Percentiles rank a stretch among this genome's conserved stretches.
Evolutionary conservation across 306 rosid species (phyloP).

Genomic region (Quercus parvula): DNA sequence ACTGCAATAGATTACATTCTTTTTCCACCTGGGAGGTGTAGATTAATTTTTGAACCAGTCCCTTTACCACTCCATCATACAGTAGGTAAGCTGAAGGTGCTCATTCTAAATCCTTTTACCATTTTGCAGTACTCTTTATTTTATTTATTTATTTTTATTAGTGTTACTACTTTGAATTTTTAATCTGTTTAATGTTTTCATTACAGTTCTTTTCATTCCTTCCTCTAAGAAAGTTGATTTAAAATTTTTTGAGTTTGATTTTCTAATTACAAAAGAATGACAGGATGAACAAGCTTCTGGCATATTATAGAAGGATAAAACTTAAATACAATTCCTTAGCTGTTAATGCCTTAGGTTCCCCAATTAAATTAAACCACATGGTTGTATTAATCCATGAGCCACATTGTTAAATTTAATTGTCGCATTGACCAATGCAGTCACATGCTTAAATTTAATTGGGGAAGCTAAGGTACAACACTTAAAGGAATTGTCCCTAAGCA

Average conservation of each 20-base stretch:
- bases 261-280: not conserved
- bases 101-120: not conserved
- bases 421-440: too few relatives aligned
- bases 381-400: not conserved
- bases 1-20: not conserved
- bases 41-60: too few relatives aligned
- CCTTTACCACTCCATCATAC: not conserved
- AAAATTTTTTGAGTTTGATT: not conserved
- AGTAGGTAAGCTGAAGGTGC: not conserved
- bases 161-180: not conserved
- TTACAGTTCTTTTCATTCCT: not conserved
- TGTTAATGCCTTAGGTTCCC: too few relatives aligned
- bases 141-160: not conserved
- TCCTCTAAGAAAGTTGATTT: not conserved
- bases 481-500: too few relatives aligned
- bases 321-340: not conserved
- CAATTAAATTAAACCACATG: too few relatives aligned
- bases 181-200: not conserved
- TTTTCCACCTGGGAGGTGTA: too few relatives aligned
- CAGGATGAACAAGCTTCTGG: not conserved
- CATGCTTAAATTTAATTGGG: too few relatives aligned
- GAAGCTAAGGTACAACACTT: too few relatives aligned
- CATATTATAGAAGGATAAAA: not conserved
- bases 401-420: not conserved
- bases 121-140: not conserved